phyloP scores from a whole-genome alignment of 768 basidiomycete genomes.

The Megacollybia marginata region DNA sequence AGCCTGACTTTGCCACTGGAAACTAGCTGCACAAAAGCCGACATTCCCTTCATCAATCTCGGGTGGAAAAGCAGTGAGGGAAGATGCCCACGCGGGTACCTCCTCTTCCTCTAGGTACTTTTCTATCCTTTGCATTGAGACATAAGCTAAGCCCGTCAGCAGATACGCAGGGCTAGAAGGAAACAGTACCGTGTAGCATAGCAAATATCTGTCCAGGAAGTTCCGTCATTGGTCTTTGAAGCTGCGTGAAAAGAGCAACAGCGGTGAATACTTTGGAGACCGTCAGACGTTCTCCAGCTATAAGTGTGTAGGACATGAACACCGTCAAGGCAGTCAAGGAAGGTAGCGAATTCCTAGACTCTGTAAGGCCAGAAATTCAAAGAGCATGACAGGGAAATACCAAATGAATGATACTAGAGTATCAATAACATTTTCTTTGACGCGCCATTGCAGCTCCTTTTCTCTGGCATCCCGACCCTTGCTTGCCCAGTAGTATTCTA shows the following conservation, averaged over 20 bases:
- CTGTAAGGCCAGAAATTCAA: constrained; percentile 1
- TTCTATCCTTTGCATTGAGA: constrained; percentile 79
- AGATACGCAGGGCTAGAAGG: constrained; percentile 1
- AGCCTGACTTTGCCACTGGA: constrained; percentile 46
- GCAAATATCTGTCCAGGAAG: constrained; percentile 60
- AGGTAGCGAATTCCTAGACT: constrained; percentile 63
- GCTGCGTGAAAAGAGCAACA: constrained; percentile 65
- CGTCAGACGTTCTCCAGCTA: constrained; percentile 59
- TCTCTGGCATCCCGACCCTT: constrained; percentile 48
- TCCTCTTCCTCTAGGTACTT: constrained; percentile 66
- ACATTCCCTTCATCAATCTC: constrained; percentile 21
- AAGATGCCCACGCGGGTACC: constrained; percentile 72
- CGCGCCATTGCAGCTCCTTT: constrained; percentile 58
- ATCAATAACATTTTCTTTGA: constrained; percentile 55
- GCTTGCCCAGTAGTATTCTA: constrained; percentile 55
- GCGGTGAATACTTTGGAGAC: constrained; percentile 80
- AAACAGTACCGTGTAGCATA: constrained; percentile 45
- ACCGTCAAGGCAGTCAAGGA: constrained; percentile 58
- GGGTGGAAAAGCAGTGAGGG: constrained; percentile 33
- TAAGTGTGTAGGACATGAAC: constrained; percentile 60
- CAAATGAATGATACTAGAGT: constrained; percentile 65
- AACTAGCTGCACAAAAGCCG: constrained; percentile 48
- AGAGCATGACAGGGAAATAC: constrained; percentile 19
- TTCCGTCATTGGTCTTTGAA: constrained; percentile 61
- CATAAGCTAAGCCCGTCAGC: constrained; percentile 39